phyloP scores from a whole-genome alignment of 108 stramenopile genomes.

The Aureococcus anophagefferens region DNA sequence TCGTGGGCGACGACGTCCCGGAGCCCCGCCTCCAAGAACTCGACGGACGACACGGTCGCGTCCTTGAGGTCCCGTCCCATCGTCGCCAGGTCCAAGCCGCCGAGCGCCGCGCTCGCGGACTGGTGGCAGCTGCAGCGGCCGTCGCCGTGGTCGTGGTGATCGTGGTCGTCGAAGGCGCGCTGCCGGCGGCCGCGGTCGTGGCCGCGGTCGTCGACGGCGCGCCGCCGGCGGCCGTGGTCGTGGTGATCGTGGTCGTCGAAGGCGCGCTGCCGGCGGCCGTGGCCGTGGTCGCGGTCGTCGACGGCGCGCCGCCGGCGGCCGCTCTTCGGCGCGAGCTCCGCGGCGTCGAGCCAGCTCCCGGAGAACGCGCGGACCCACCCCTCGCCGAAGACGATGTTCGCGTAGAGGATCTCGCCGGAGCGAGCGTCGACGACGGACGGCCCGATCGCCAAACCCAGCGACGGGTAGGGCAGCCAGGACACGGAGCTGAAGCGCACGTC shows the following conservation, averaged over 20 bases:
- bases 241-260: conserved; percentile 9
- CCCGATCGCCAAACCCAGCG: conserved; percentile 18
- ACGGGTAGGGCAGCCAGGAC: conserved; percentile 25
- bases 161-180: not conserved
- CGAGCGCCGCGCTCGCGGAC: not conserved
- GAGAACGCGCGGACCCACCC: conserved; percentile 23
- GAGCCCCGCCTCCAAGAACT: conserved; percentile 17
- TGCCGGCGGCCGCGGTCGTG: too few relatives aligned
- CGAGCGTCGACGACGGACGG: conserved; percentile 24
- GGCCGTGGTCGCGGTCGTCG: not conserved
- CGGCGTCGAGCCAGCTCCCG: not conserved
- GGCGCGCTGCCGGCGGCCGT: too few relatives aligned
- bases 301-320: too few relatives aligned
- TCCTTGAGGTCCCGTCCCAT: not conserved
- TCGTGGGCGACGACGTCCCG: conserved; percentile 26
- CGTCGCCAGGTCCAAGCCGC: not conserved
- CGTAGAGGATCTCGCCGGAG: conserved; percentile 25
- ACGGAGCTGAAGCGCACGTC: conserved; percentile 27
- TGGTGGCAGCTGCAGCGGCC: too few relatives aligned
- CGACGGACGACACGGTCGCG: conserved; percentile 2
- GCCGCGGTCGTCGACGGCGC: not conserved
- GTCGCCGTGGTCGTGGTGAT: not conserved
- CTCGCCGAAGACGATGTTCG: conserved; percentile 24
- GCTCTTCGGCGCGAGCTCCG: not conserved
- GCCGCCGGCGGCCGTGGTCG: conserved; percentile 4